A percentile compares a stretch with the other conserved stretches of the same genome.
These are phyloP conservation scores for Thuja plicata DNA, from an alignment of 83 land plant genomes.

Conservation along the genomic window DNA sequence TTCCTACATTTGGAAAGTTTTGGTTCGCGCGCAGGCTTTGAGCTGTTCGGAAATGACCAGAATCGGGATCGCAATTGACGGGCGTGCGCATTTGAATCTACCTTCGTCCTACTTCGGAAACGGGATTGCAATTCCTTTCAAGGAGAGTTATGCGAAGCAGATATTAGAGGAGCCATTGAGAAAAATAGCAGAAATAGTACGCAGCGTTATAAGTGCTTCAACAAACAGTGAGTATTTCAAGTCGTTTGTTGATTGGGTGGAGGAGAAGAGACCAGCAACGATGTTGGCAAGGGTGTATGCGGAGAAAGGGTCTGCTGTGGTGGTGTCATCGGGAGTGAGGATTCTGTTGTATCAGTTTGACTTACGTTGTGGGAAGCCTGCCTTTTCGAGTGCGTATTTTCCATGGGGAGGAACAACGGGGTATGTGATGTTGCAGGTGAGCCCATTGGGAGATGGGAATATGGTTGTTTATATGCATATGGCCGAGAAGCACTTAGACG, in stretches of 20 bases:
- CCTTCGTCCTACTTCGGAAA: slow-evolving; percentile 41
- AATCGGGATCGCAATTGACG: slow-evolving; percentile 52
- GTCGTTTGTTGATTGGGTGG: slow-evolving; percentile 50
- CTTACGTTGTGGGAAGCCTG: background rate
- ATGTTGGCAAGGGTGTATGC: slow-evolving; percentile 31
- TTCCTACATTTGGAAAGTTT: slow-evolving; percentile 34
- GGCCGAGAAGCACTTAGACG: slow-evolving; percentile 10
- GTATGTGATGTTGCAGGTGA: slow-evolving; percentile 58
- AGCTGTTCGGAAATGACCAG: background rate
- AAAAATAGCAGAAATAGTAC: slow-evolving; percentile 33
- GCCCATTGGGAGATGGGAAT: slow-evolving; percentile 26
- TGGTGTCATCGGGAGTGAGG: slow-evolving; percentile 48
- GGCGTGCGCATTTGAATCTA: slow-evolving; percentile 24
- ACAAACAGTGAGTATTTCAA: slow-evolving; percentile 36
- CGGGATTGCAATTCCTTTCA: slow-evolving; percentile 44
- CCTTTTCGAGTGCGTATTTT: slow-evolving; percentile 44
- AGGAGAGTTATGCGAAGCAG: background rate
- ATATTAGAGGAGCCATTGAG: slow-evolving; percentile 21
- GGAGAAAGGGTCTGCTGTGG: slow-evolving; percentile 25
- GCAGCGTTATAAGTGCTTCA: slow-evolving; percentile 6
- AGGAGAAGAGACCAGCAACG: slow-evolving; percentile 26
- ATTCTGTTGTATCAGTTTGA: slow-evolving; percentile 19
- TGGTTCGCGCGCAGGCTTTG: slow-evolving; percentile 5
- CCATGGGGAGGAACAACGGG: slow-evolving; percentile 51
- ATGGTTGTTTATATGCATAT: slow-evolving; percentile 52